Percentiles rank a stretch among this genome's conserved stretches.
phyloP scores from a whole-genome alignment of 2,329 filamentous ascomycete genomes.

The Penicillium aurantiogriseum region DNA sequence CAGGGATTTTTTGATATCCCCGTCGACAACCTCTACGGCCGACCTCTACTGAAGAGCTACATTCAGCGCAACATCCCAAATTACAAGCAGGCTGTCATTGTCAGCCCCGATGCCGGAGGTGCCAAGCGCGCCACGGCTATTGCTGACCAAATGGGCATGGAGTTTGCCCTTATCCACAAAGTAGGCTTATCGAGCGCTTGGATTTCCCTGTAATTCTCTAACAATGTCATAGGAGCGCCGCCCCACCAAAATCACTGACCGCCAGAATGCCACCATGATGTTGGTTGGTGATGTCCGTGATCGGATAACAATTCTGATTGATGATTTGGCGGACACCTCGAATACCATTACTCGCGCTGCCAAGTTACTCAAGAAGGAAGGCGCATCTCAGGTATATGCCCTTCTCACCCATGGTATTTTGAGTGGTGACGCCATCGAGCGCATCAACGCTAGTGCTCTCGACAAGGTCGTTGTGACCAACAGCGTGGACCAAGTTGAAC shows the following conservation, averaged over 20 bases:
- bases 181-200: slow-evolving; percentile 48
- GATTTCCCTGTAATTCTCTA: slow-evolving; percentile 16
- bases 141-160: slow-evolving; percentile 87
- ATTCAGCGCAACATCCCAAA: slow-evolving; percentile 79
- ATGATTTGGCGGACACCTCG: slow-evolving; percentile 91
- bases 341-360: slow-evolving; percentile 97
- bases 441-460: slow-evolving; percentile 88
- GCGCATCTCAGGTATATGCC: slow-evolving; percentile 84
- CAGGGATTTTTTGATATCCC: slow-evolving; percentile 99
- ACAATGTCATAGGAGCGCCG: slow-evolving; percentile 68
- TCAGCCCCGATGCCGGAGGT: slow-evolving; percentile 93
- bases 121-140: slow-evolving; percentile 95
- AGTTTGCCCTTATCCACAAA: slow-evolving; percentile 98
- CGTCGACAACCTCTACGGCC: slow-evolving; percentile 90
- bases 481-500: slow-evolving; percentile 83
- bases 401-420: slow-evolving; percentile 93
- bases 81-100: slow-evolving; percentile 82
- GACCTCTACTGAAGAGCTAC: slow-evolving; percentile 58
- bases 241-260: slow-evolving; percentile 81
- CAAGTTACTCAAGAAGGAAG: slow-evolving; percentile 92
- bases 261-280: slow-evolving; percentile 84
- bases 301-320: slow-evolving; percentile 82
- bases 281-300: slow-evolving; percentile 81
- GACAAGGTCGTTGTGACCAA: slow-evolving; percentile 96
- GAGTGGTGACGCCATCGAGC: slow-evolving; percentile 89